A percentile compares a stretch with the other conserved stretches of the same genome.
Conservation (phyloP, 2,329 filamentous ascomycete genomes). For the Fusarium napiforme region DNA sequence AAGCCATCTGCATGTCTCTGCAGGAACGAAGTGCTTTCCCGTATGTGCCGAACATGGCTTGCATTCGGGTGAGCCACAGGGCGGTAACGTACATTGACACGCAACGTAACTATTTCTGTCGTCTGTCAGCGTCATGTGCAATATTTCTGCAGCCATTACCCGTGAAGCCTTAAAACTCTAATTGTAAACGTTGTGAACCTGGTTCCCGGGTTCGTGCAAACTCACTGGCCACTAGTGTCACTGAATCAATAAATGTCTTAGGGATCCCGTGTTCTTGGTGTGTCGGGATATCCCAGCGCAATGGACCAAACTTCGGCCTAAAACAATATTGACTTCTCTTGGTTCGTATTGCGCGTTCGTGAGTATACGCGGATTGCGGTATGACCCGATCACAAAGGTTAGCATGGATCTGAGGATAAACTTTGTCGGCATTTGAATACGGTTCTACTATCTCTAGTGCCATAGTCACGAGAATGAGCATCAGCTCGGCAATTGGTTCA, state of each 20-base stretch:
- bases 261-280: background rate
- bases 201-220: background rate
- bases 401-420: background rate
- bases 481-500: background rate
- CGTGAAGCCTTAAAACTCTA: conserved; percentile 5
- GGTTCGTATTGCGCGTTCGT: background rate
- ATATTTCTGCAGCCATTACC: background rate
- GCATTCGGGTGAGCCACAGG: background rate
- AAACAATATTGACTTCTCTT: background rate
- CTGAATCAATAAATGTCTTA: background rate
- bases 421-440: conserved; percentile 1
- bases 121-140: conserved; percentile 6
- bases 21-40: background rate
- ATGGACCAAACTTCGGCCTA: background rate
- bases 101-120: background rate
- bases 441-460: background rate
- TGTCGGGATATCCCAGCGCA: background rate
- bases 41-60: background rate
- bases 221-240: background rate
- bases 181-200: background rate
- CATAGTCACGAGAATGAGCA: too few species aligned
- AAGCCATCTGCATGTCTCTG: background rate
- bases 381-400: background rate
- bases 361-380: background rate
- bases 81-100: background rate